Conservation (phyloP, 257 asterid genomes). For the Fraxinus pennsylvanica region DNA sequence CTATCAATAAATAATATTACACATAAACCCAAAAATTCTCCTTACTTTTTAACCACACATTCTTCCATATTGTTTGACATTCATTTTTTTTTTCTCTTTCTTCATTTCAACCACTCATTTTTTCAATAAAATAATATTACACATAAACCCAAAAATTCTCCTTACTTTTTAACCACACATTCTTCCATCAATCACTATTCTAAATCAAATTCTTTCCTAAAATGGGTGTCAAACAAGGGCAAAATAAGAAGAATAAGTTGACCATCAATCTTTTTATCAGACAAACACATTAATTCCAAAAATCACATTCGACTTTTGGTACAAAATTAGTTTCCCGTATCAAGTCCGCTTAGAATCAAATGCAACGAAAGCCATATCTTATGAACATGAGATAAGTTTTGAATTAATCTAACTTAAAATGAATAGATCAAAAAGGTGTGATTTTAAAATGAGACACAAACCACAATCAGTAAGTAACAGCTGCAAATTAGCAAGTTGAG, state of each 20-base stretch:
- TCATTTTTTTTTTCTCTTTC: too few relatives aligned
- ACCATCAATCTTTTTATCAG: neutral
- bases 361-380: neutral
- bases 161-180: too few relatives aligned
- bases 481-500: neutral
- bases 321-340: neutral
- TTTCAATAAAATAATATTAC: too few relatives aligned
- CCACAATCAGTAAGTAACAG: neutral
- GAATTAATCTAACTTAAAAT: neutral
- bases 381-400: neutral
- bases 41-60: too few relatives aligned
- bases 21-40: too few relatives aligned
- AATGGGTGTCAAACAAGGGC: too few relatives aligned
- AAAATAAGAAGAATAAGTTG: neutral
- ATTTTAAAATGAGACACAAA: neutral
- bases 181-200: too few relatives aligned
- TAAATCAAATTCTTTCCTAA: too few relatives aligned
- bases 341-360: slow-evolving; percentile 3
- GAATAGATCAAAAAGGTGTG: neutral
- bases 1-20: too few relatives aligned
- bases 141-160: too few relatives aligned
- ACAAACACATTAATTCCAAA: neutral
- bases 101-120: too few relatives aligned
- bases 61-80: too few relatives aligned
- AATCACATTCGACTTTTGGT: neutral